These are phyloP conservation scores for Talaromyces rugulosus DNA, from an alignment of 2,329 filamentous ascomycete genomes.

Conservation along the genomic window DNA sequence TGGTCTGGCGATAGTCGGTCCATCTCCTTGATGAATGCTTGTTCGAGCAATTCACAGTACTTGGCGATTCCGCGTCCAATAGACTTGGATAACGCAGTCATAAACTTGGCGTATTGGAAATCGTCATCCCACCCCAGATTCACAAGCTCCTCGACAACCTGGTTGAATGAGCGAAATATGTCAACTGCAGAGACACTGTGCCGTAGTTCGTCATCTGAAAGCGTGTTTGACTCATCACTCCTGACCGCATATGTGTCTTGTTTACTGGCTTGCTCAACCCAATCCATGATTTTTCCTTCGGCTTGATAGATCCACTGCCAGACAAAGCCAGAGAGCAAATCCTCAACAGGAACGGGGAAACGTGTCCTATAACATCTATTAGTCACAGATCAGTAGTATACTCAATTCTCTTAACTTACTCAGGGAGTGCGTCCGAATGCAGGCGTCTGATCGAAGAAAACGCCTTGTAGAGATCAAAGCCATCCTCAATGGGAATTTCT, in stretches of 20 bases:
- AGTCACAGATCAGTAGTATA: neutral
- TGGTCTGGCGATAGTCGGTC: conserved; percentile 86
- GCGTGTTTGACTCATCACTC: conserved; percentile 57
- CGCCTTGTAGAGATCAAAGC: conserved; percentile 89
- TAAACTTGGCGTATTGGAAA: conserved; percentile 90
- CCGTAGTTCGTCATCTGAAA: conserved; percentile 71
- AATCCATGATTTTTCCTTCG: conserved; percentile 72
- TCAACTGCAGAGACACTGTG: conserved; percentile 94
- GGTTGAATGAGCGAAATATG: conserved; percentile 88
- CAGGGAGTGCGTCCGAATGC: conserved; percentile 70
- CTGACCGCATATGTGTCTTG: conserved; percentile 82
- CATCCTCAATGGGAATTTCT: conserved; percentile 84
- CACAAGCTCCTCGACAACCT: conserved; percentile 81
- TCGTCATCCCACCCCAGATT: conserved; percentile 90
- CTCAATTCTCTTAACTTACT: conserved; percentile 27
- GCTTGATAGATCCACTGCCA: conserved; percentile 90
- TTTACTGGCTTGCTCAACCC: conserved; percentile 86
- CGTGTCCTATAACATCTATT: conserved; percentile 42
- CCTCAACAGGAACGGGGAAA: conserved; percentile 86
- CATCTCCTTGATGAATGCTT: conserved; percentile 85
- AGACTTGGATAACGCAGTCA: conserved; percentile 84
- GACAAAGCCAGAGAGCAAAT: conserved; percentile 82
- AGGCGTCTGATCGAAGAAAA: conserved; percentile 79
- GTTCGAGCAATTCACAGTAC: conserved; percentile 89
- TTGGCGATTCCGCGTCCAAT: conserved; percentile 77